Percentiles rank a stretch among this genome's conserved stretches.
These are phyloP conservation scores for Sphaerulina vaccinii DNA, from an alignment of 2,329 filamentous ascomycete genomes.

Conservation along the genomic window DNA sequence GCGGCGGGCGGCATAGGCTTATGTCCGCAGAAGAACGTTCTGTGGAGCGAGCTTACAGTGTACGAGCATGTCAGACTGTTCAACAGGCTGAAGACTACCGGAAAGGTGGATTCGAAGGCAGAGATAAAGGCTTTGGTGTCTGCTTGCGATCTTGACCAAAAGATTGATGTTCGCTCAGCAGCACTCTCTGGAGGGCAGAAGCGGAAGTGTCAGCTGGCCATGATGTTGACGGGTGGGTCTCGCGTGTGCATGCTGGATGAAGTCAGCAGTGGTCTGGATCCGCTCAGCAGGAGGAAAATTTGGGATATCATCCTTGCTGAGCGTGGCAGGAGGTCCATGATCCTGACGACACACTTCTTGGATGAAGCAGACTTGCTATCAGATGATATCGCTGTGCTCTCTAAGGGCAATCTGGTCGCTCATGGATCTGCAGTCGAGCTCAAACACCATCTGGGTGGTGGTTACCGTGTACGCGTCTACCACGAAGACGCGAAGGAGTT, in stretches of 20 bases:
- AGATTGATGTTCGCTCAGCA: conserved; percentile 68
- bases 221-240: conserved; percentile 92
- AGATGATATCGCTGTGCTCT: conserved; percentile 84
- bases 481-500: conserved; percentile 46
- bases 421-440: conserved; percentile 82
- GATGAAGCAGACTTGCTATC: conserved; percentile 89
- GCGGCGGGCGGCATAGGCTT: conserved; percentile 76
- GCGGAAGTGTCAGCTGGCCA: conserved; percentile 84
- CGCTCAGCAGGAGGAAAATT: conserved; percentile 80
- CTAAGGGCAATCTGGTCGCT: conserved; percentile 77
- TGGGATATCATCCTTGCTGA: conserved; percentile 92
- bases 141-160: conserved; percentile 72
- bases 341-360: conserved; percentile 89
- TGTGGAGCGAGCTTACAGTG: conserved; percentile 85
- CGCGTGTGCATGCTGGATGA: conserved; percentile 89
- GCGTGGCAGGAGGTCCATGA: conserved; percentile 75
- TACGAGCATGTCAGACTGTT: conserved; percentile 80
- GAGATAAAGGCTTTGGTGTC: conserved; percentile 64
- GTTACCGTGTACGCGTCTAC: conserved; percentile 77
- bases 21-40: conserved; percentile 86
- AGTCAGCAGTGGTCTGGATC: conserved; percentile 84
- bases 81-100: conserved; percentile 71
- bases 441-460: conserved; percentile 77
- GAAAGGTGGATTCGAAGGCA: conserved; percentile 58
- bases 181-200: conserved; percentile 90